Evolutionary conservation across 176 grass and related monocot genomes (phyloP).

Genomic region (Eremochloa ophiuroides): DNA sequence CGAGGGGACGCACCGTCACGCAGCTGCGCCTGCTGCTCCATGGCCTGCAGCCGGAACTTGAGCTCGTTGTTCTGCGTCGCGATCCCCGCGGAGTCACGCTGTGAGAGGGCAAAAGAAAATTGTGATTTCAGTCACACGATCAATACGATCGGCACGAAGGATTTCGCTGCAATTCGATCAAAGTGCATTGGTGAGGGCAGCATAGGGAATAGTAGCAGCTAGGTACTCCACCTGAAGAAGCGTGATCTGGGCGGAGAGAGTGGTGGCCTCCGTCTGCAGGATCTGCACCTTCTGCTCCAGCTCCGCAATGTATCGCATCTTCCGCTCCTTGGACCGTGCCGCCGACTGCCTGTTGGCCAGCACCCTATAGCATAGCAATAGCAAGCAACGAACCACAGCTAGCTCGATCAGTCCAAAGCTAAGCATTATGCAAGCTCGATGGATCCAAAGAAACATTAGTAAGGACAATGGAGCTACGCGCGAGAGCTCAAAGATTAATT

Average conservation of each 20-base stretch:
- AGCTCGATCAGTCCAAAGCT: neutral
- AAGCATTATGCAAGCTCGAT: neutral
- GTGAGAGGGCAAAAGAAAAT: neutral
- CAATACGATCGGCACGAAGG: neutral
- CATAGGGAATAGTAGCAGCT: neutral
- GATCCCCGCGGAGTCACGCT: conserved; percentile 68
- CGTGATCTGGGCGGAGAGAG: conserved; percentile 74
- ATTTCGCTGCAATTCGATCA: neutral
- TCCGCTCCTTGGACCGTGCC: conserved; percentile 91
- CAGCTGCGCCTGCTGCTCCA: conserved; percentile 93
- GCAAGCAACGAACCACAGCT: neutral
- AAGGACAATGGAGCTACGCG: neutral
- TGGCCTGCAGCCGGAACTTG: conserved; percentile 85
- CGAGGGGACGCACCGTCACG: conserved; percentile 56
- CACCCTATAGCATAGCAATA: conserved; percentile 58
- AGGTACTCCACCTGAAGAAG: conserved; percentile 64
- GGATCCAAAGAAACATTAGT: neutral
- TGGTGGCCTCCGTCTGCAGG: conserved; percentile 80
- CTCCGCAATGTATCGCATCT: conserved; percentile 81
- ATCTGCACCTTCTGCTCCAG: conserved; percentile 95
- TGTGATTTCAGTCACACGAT: neutral
- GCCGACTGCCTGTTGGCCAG: conserved; percentile 93
- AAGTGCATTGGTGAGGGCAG: neutral
- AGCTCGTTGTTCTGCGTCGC: conserved; percentile 85
- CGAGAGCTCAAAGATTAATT: neutral